phyloP scores from a whole-genome alignment of 345 rosid species.

The Populus alba region DNA sequence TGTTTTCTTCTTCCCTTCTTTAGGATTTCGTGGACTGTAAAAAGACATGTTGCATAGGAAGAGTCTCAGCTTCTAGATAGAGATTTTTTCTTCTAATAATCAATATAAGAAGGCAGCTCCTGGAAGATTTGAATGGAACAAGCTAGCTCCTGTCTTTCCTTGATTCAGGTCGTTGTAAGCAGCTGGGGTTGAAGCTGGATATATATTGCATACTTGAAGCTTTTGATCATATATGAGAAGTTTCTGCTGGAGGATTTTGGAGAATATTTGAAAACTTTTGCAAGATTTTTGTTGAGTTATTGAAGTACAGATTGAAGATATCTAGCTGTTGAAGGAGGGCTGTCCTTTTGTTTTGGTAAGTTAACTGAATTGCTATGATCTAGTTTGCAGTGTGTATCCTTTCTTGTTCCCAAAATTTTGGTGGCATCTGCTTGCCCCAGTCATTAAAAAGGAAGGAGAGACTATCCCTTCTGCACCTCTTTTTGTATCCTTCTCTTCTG shows the following conservation, averaged over 20 bases:
- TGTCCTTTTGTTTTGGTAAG: neutral
- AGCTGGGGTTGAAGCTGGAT: neutral
- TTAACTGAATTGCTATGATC: neutral
- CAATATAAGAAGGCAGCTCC: neutral
- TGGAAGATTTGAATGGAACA: neutral
- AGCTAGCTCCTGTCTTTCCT: neutral
- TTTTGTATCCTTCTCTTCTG: too few species aligned
- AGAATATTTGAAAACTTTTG: neutral
- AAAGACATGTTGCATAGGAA: neutral
- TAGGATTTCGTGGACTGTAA: neutral
- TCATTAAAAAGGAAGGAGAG: too few species aligned
- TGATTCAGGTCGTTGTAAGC: neutral
- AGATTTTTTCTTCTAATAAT: neutral
- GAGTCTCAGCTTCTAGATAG: constrained; percentile 29
- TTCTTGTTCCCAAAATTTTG: neutral
- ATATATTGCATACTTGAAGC: neutral
- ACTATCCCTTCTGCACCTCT: too few species aligned
- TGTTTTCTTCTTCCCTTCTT: neutral
- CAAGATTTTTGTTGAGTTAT: neutral
- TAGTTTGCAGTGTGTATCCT: neutral
- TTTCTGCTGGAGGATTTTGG: neutral
- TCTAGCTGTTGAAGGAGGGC: neutral
- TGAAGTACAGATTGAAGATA: neutral
- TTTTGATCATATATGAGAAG: neutral
- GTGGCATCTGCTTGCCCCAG: neutral